Evolutionary conservation across 2,329 filamentous ascomycete genomes (phyloP).

Genomic region (Fusarium albidum): DNA sequence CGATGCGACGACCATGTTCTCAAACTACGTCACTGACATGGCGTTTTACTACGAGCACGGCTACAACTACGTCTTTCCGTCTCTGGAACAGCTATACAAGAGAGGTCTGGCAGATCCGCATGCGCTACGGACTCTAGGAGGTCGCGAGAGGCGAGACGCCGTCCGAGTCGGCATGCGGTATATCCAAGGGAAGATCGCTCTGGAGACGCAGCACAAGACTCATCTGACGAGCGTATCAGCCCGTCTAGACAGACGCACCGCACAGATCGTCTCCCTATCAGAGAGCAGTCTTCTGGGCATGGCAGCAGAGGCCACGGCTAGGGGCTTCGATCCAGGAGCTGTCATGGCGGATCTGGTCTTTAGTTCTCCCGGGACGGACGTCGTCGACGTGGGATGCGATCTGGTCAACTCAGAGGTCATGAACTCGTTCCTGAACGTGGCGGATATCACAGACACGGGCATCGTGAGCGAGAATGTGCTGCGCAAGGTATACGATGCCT

Average conservation of each 20-base stretch:
- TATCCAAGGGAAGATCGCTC: slow-evolving; percentile 35
- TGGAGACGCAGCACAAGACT: slow-evolving; percentile 32
- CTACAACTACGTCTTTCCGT: slow-evolving; percentile 37
- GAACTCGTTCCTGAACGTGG: slow-evolving; percentile 37
- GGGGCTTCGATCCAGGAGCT: slow-evolving; percentile 32
- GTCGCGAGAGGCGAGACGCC: slow-evolving; percentile 30
- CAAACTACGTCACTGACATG: slow-evolving; percentile 37
- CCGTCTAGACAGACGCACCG: slow-evolving; percentile 24
- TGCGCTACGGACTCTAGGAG: slow-evolving; percentile 29
- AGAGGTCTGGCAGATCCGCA: slow-evolving; percentile 29
- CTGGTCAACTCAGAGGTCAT: slow-evolving; percentile 36
- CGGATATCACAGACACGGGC: slow-evolving; percentile 30
- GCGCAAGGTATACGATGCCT: slow-evolving; percentile 32
- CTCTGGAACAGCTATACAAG: slow-evolving; percentile 29
- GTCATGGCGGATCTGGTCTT: slow-evolving; percentile 37
- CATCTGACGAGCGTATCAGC: slow-evolving; percentile 28
- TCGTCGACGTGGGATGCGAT: slow-evolving; percentile 35
- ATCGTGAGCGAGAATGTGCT: slow-evolving; percentile 29
- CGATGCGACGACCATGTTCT: slow-evolving; percentile 34
- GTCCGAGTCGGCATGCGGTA: slow-evolving; percentile 33
- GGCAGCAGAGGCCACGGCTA: slow-evolving; percentile 32
- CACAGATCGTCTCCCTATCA: slow-evolving; percentile 35
- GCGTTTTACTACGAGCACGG: slow-evolving; percentile 37
- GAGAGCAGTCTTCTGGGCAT: slow-evolving; percentile 36
- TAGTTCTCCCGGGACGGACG: slow-evolving; percentile 37